Percentiles rank a stretch among this genome's conserved stretches.
Conservation (phyloP, 2,329 filamentous ascomycete species). For the Colletotrichum sidae region DNA sequence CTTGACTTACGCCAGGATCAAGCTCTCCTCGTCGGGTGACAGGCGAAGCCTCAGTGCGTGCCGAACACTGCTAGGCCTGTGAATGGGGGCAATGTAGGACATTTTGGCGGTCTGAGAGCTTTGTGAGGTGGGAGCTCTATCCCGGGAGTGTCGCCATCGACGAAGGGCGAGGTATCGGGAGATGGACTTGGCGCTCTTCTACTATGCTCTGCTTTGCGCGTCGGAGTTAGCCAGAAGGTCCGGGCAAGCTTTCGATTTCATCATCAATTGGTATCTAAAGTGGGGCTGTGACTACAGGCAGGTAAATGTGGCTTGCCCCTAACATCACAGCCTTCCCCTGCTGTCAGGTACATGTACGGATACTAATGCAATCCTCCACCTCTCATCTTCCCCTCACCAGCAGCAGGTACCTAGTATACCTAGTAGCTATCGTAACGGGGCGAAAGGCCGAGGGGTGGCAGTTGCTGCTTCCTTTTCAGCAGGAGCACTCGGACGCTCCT, state of each 20-base stretch:
- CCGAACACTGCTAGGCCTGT: slow-evolving; percentile 89
- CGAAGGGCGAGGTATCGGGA: slow-evolving; percentile 1
- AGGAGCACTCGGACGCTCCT: background rate
- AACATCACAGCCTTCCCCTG: too few relatives aligned
- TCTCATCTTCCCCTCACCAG: too few relatives aligned
- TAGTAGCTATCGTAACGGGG: too few relatives aligned
- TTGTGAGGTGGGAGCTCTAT: slow-evolving; percentile 28
- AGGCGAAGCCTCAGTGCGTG: slow-evolving; percentile 86
- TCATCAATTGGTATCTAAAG: slow-evolving; percentile 26
- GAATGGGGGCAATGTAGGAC: slow-evolving; percentile 95
- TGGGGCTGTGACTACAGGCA: background rate
- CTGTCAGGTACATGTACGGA: too few relatives aligned
- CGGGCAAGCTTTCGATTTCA: slow-evolving; percentile 27
- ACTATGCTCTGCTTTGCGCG: background rate
- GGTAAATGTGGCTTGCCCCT: too few relatives aligned
- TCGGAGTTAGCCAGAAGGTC: slow-evolving; percentile 35
- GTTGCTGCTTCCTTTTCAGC: too few relatives aligned
- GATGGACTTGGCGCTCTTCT: slow-evolving; percentile 20
- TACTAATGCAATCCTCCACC: too few relatives aligned
- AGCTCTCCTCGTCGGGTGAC: slow-evolving; percentile 70
- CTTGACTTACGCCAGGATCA: slow-evolving; percentile 83
- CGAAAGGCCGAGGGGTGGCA: too few relatives aligned
- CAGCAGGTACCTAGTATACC: too few relatives aligned
- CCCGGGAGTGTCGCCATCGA: slow-evolving; percentile 29
- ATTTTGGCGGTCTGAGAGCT: slow-evolving; percentile 60